Percentiles rank a stretch among this genome's conserved stretches.
phyloP scores from a whole-genome alignment of 495 filamentous ascomycete species.

The Neurospora sp. region DNA sequence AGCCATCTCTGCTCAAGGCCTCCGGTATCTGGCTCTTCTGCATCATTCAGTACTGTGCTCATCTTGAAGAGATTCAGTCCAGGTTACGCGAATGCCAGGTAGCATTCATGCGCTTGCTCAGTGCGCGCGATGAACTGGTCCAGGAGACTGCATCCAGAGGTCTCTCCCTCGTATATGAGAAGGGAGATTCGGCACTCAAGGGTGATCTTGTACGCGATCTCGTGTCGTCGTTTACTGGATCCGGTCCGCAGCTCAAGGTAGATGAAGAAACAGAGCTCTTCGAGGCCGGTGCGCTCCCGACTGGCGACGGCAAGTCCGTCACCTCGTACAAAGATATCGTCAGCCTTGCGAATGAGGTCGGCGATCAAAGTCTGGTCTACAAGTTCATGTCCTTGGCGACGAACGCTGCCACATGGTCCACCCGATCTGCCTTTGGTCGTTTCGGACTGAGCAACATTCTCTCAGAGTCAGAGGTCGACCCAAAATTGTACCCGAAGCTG shows the following conservation, averaged over 20 bases:
- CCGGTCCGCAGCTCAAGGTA: constrained; percentile 63
- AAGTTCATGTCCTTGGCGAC: constrained; percentile 94
- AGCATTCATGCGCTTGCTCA: constrained; percentile 78
- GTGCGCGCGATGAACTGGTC: constrained; percentile 82
- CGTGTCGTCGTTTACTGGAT: constrained; percentile 75
- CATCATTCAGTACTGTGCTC: constrained; percentile 83
- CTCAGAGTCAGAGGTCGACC: constrained; percentile 78
- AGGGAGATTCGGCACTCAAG: constrained; percentile 69
- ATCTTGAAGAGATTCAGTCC: constrained; percentile 57
- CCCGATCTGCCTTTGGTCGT: constrained; percentile 84
- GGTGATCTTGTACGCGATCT: constrained; percentile 78
- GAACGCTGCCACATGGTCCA: constrained; percentile 92
- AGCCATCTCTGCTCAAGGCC: constrained; percentile 78
- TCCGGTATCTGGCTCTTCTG: constrained; percentile 89
- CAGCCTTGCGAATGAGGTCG: constrained; percentile 83
- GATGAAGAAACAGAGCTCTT: constrained; percentile 85
- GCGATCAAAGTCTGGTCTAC: constrained; percentile 89
- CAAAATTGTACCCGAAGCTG: constrained; percentile 88
- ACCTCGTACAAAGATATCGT: constrained; percentile 96
- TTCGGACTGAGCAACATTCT: constrained; percentile 89
- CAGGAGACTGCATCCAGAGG: constrained; percentile 92
- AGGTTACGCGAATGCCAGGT: constrained; percentile 69
- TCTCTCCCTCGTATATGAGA: constrained; percentile 82
- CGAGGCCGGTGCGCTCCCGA: constrained; percentile 85
- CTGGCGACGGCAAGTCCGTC: constrained; percentile 77